Evolutionary conservation across 2,329 filamentous ascomycete species (phyloP).

Genomic region (Diaporthe capsici): DNA sequence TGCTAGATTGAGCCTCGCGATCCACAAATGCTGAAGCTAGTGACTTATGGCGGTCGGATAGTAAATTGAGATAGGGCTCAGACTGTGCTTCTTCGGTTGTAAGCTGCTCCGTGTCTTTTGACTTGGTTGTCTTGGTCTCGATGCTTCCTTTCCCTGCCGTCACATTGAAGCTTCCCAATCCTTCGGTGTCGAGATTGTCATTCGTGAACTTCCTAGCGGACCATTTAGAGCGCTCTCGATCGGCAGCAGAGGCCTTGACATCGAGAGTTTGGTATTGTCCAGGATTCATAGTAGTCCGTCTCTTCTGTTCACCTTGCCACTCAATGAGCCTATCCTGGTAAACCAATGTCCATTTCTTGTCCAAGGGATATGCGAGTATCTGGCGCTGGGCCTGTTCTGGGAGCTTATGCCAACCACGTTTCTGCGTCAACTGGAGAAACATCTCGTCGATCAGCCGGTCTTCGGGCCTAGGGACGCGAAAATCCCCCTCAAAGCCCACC

Average conservation of each 20-base stretch:
- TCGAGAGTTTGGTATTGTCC: conserved; percentile 79
- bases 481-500: conserved; percentile 44
- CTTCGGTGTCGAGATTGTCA: conserved; percentile 91
- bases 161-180: conserved; percentile 91
- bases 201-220: conserved; percentile 98
- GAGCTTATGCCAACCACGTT: conserved; percentile 96
- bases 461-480: conserved; percentile 78
- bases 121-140: too few relatives aligned
- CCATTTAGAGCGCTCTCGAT: conserved; percentile 97
- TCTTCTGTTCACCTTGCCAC: conserved; percentile 94
- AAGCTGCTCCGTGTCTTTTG: too few relatives aligned
- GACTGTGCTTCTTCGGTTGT: too few relatives aligned
- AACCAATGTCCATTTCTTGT: conserved; percentile 98
- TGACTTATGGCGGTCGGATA: too few relatives aligned
- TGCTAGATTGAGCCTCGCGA: too few relatives aligned
- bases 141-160: too few relatives aligned
- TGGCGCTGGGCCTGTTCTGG: conserved; percentile 94
- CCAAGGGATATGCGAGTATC: conserved; percentile 94
- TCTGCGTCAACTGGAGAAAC: conserved; percentile 95
- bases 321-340: conserved; percentile 95
- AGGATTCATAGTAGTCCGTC: conserved; percentile 80
- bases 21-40: too few relatives aligned
- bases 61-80: too few relatives aligned
- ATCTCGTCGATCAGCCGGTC: conserved; percentile 90
- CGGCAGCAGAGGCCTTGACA: conserved; percentile 82